phyloP scores from a whole-genome alignment of 768 basidiomycete species.

The Nidula microcarpa region DNA sequence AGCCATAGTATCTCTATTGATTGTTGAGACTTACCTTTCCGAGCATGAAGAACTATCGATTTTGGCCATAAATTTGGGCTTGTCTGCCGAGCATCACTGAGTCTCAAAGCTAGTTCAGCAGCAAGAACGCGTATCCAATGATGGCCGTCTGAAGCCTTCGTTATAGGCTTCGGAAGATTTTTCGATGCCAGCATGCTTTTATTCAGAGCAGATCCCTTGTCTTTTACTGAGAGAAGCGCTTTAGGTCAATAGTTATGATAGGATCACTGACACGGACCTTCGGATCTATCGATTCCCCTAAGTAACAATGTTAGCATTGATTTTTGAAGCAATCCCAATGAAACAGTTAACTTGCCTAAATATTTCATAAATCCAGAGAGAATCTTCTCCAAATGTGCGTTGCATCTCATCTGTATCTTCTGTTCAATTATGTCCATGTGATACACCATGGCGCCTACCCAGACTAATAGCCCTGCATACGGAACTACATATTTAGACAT shows the following conservation, averaged over 20 bases:
- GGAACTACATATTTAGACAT: no score
- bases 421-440: no score
- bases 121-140: slow-evolving; percentile 93
- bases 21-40: slow-evolving; percentile 48
- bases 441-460: no score
- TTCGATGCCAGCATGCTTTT: slow-evolving; percentile 99
- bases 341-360: no score
- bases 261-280: slow-evolving; percentile 49
- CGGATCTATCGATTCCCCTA: slow-evolving; percentile 84
- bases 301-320: background rate
- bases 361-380: slow-evolving; percentile 91
- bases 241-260: background rate
- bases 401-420: slow-evolving; percentile 66
- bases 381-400: slow-evolving; percentile 73
- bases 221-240: slow-evolving; percentile 59
- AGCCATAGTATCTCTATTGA: background rate
- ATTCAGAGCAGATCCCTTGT: slow-evolving; percentile 63
- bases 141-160: slow-evolving; percentile 66
- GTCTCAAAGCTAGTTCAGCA: slow-evolving; percentile 82
- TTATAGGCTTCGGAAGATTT: slow-evolving; percentile 80
- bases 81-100: slow-evolving; percentile 75
- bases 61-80: slow-evolving; percentile 88
- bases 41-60: slow-evolving; percentile 75
- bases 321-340: background rate
- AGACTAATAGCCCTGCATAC: background rate